These are phyloP conservation scores for Lasiodiplodia hormozganensis DNA, from an alignment of 2,329 filamentous ascomycete species.

Conservation along the genomic window DNA sequence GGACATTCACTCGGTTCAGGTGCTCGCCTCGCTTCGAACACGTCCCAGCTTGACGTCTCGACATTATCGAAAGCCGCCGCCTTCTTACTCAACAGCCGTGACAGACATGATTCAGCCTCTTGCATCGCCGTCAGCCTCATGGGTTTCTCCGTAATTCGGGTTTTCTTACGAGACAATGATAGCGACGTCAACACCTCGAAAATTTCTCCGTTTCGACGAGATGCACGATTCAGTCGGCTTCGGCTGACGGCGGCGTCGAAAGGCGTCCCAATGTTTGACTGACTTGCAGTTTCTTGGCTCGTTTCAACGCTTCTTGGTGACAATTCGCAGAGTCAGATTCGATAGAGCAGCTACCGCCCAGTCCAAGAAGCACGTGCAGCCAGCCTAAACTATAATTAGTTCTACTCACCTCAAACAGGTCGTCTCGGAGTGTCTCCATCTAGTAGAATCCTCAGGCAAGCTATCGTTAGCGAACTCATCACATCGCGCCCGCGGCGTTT, in stretches of 20 bases:
- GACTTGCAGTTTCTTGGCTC: background rate
- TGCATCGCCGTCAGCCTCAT: background rate
- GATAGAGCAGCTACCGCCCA: background rate
- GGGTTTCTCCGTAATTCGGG: background rate
- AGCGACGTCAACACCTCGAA: background rate
- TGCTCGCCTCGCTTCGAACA: background rate
- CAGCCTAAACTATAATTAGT: background rate
- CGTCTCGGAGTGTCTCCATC: conserved; percentile 10
- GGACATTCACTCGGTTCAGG: background rate
- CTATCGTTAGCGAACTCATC: background rate
- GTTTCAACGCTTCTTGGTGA: background rate
- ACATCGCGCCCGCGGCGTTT: background rate
- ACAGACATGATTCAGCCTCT: background rate
- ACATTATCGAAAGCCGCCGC: background rate
- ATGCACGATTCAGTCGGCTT: background rate
- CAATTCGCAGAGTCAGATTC: conserved; percentile 2
- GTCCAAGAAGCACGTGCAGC: conserved; percentile 6
- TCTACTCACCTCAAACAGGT: background rate
- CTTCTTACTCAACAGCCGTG: background rate
- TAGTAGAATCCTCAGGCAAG: background rate
- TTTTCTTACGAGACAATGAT: background rate
- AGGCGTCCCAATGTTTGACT: conserved; percentile 23
- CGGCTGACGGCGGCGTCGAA: background rate
- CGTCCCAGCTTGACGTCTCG: background rate
- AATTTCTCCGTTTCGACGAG: background rate